Evolutionary conservation across 768 basidiomycete species (phyloP), one percentile per base, ranked within the genome.

Genomic region (Trametopsis cervina): DNA sequence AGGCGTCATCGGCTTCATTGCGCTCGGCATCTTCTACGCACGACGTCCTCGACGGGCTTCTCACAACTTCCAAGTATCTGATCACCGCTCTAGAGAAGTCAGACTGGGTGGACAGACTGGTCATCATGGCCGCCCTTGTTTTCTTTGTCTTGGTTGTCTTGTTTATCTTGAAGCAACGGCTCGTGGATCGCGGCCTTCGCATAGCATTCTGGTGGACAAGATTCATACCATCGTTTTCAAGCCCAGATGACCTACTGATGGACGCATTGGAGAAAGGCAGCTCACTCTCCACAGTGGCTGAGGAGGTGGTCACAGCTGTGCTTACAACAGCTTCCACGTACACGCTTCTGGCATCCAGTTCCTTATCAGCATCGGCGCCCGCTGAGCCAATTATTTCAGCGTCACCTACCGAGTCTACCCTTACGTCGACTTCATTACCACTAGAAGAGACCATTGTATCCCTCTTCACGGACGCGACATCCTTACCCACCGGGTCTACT

Each of bases 161-260:
- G 21, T 94, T 89, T 57, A 85, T 99, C 55, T 59, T 98, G 58
- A 91, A 96, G 66, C 83, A 93, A 49, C 77, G 96, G 13, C 68
- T 97, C 40, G 54, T 97, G 27, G 89, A 95, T 61, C 78, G 81
- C 27, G 80, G 87, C 2, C 52, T 95, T 21, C 73, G 83, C 18
- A 72, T 94, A 3, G 86, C 86, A 0, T 82, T 92, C 44, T 94
- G 87, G 85, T 95, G 92, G 89, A 87, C 85, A 36, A 72, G 78
- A 33, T 87, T 87, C 46, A 47, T 89, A 0, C 88, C 88, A 7
- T 46, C 21, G 67, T 68, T 60, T 72, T 73, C 51, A 57, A 67
- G 27, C 62, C 9, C 33, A 3, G 35, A n/a, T 11, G 69, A 74
- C 35, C 62, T 60, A 22, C 57, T 57, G 24, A 50, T 71, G 27